Evolutionary conservation across 2,329 filamentous ascomycete genomes (phyloP), one percentile per base, ranked within the genome.

Genomic region (Apiospora kogelbergensis): DNA sequence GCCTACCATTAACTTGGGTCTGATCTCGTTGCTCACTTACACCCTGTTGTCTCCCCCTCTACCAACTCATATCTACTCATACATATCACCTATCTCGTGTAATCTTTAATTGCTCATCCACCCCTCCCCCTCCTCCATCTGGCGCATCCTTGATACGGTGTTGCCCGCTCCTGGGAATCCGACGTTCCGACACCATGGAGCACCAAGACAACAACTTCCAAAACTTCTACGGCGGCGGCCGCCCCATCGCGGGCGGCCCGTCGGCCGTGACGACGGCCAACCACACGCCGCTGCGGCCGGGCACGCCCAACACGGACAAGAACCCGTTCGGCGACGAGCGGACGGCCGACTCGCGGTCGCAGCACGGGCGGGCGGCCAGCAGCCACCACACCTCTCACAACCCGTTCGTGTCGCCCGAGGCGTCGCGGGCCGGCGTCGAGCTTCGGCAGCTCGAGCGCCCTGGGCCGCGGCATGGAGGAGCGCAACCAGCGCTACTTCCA

Each of bases 401-500:
- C 24, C 63, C 57, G 3, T 72, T 69, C 20, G 69, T 74, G 60
- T 72, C 70, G 63, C 83, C 0, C 74, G 78, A 24, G 77, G 68
- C 24, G 15, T 87, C 85, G 11, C n/a, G 81, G 84, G 4, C 84
- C 84, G 2, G 74, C 78, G 1, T 87, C 85, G 6, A 85, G 84
- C 73, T 83, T 83, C 67, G 84, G 79, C 60, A 82, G 83, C 48
- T 82, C 81, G 17, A 84, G 81, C 67, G 81, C 78, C 0, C 69
- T 81, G 41, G 78, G 77, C 20, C 74, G 74, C 24, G 77, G 76
- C 22, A 78, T 80, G 45, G 79, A 82, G 20, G 79, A 81, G 63
- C 79, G 79, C 33, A 73, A 78, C 22, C 82, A 84, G 73, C 83
- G 85, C 67, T 94, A 91, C 81, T 95, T 95, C 77, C 90, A 90